Conservation (phyloP, 2,329 filamentous ascomycete genomes). For the Zymoseptoria tritici region DNA sequence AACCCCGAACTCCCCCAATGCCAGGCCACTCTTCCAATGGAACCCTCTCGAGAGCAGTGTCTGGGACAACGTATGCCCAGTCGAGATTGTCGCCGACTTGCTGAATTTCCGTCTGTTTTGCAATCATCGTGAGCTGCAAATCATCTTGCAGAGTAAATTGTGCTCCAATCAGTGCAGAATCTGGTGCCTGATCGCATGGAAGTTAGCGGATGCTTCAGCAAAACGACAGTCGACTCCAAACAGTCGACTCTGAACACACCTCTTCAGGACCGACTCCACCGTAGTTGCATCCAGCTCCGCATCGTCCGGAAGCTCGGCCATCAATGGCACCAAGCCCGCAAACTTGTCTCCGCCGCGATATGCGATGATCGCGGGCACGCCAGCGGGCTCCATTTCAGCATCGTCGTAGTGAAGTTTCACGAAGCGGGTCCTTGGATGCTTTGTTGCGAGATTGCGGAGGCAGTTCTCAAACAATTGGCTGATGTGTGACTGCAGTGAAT, state of each 20-base stretch:
- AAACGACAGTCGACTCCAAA: background rate
- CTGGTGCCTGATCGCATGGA: constrained; percentile 2
- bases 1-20: background rate
- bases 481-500: constrained; percentile 59
- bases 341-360: constrained; percentile 89
- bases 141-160: background rate
- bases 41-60: background rate
- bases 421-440: constrained; percentile 69
- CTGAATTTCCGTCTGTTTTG: background rate
- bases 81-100: background rate
- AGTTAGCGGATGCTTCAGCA: background rate
- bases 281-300: constrained; percentile 44
- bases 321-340: constrained; percentile 77
- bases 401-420: constrained; percentile 86
- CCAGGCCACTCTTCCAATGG: background rate
- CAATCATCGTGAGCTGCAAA: background rate
- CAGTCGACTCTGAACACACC: constrained; percentile 29
- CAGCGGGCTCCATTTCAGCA: constrained; percentile 86
- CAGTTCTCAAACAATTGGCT: constrained; percentile 73
- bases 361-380: constrained; percentile 78
- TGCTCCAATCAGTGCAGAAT: constrained; percentile 3
- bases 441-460: constrained; percentile 64
- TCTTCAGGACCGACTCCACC: constrained; percentile 51
- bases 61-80: background rate
- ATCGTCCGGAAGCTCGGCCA: constrained; percentile 70